Evolutionary conservation across 257 asterid species (phyloP).

Genomic region (Orobanche coerulescens): DNA sequence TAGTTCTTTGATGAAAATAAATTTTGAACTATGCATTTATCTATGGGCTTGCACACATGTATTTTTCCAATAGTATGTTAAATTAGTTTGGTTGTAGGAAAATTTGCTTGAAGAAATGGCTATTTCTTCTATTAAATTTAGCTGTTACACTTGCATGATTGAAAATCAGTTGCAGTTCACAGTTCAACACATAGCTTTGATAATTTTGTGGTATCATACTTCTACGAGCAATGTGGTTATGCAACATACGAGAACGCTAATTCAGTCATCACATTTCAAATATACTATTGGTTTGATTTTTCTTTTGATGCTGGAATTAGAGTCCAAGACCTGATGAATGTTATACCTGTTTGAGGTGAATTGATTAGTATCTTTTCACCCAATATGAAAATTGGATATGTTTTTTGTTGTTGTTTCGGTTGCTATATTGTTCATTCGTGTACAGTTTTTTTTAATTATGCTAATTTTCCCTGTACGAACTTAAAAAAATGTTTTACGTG

Average conservation of each 20-base stretch:
- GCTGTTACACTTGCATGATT: neutral
- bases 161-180: neutral
- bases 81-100: neutral
- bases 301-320: neutral
- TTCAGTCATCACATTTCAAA: neutral
- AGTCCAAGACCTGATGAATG: neutral
- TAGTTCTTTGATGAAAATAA: neutral
- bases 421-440: neutral
- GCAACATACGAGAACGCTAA: neutral
- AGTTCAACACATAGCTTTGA: neutral
- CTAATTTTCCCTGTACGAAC: constrained; percentile 1
- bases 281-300: neutral
- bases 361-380: neutral
- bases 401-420: constrained; percentile 1
- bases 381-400: neutral
- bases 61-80: neutral
- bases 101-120: neutral
- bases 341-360: neutral
- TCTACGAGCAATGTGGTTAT: neutral
- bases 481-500: neutral
- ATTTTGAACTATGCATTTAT: neutral
- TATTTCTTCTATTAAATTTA: neutral
- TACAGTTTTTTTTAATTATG: neutral
- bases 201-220: neutral
- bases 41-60: neutral